phyloP scores from a whole-genome alignment of 2,329 filamentous ascomycete genomes.

The Acarospora socialis region DNA sequence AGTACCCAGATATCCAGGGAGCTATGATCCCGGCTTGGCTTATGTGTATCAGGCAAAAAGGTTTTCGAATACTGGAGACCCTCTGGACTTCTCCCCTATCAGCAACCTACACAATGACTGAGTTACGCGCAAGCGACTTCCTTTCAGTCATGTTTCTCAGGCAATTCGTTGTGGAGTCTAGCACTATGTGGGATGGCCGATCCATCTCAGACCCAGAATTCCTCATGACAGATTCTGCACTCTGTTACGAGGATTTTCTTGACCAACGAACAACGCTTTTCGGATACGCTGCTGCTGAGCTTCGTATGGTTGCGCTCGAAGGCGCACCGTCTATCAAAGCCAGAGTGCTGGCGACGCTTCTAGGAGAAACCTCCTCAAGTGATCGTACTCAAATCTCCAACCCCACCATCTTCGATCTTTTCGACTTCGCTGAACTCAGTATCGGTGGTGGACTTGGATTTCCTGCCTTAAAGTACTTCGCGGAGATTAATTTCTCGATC shows the following conservation, averaged over 20 bases:
- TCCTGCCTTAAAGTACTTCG: conserved; percentile 45
- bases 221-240: conserved; percentile 50
- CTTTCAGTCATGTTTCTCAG: conserved; percentile 62
- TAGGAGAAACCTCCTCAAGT: conserved; percentile 57
- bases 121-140: conserved; percentile 67
- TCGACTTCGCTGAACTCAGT: conserved; percentile 70
- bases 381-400: conserved; percentile 53
- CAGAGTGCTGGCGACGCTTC: conserved; percentile 51
- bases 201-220: conserved; percentile 50
- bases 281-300: conserved; percentile 73
- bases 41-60: conserved; percentile 52
- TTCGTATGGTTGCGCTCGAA: conserved; percentile 60
- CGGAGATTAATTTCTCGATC: conserved; percentile 50
- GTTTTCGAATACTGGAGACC: conserved; percentile 59
- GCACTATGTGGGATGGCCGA: conserved; percentile 59
- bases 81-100: conserved; percentile 78
- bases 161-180: conserved; percentile 55
- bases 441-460: conserved; percentile 33
- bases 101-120: conserved; percentile 55
- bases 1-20: conserved; percentile 50
- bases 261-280: conserved; percentile 61
- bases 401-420: conserved; percentile 75
- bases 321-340: conserved; percentile 56
- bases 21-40: conserved; percentile 52
- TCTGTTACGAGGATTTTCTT: conserved; percentile 64